These are phyloP conservation scores for Suillus cothurnatus DNA, from an alignment of 768 basidiomycete genomes.

Conservation along the genomic window DNA sequence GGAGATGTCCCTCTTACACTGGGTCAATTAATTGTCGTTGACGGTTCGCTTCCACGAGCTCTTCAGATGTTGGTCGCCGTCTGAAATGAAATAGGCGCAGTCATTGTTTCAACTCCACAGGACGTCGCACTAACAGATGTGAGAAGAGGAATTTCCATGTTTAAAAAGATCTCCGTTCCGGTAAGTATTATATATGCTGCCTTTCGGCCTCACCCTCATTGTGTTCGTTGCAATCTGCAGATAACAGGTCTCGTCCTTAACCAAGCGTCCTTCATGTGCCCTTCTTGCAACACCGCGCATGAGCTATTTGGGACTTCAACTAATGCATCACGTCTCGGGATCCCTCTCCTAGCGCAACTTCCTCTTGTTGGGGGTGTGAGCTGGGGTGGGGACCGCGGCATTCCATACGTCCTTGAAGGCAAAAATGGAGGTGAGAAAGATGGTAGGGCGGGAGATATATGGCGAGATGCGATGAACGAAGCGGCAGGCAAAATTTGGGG, in stretches of 20 bases:
- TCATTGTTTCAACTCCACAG: slow-evolving; percentile 96
- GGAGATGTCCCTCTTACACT: slow-evolving; percentile 94
- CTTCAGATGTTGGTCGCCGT: not conserved
- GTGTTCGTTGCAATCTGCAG: slow-evolving; percentile 39
- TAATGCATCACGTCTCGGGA: slow-evolving; percentile 56
- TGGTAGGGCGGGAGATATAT: slow-evolving; percentile 31
- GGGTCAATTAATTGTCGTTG: slow-evolving; percentile 81
- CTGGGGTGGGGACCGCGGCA: slow-evolving; percentile 67
- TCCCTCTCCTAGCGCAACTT: slow-evolving; percentile 76
- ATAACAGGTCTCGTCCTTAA: slow-evolving; percentile 88
- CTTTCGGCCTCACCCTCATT: not conserved
- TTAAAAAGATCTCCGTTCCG: slow-evolving; percentile 85
- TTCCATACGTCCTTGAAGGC: slow-evolving; percentile 47
- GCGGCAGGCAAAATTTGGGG: slow-evolving; percentile 34
- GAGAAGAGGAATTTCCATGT: slow-evolving; percentile 90
- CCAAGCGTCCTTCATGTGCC: slow-evolving; percentile 81
- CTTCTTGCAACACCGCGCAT: slow-evolving; percentile 65
- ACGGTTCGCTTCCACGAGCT: slow-evolving; percentile 54
- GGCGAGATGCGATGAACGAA: slow-evolving; percentile 34
- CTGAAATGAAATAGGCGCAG: slow-evolving; percentile 59
- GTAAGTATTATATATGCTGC: slow-evolving; percentile 44
- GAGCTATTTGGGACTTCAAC: slow-evolving; percentile 71
- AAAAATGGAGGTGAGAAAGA: slow-evolving; percentile 19
- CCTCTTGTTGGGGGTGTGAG: slow-evolving; percentile 81
- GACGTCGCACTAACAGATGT: slow-evolving; percentile 92